phyloP scores from a whole-genome alignment of 1,139 yeast species.

The Geotrichum histeridarum region DNA sequence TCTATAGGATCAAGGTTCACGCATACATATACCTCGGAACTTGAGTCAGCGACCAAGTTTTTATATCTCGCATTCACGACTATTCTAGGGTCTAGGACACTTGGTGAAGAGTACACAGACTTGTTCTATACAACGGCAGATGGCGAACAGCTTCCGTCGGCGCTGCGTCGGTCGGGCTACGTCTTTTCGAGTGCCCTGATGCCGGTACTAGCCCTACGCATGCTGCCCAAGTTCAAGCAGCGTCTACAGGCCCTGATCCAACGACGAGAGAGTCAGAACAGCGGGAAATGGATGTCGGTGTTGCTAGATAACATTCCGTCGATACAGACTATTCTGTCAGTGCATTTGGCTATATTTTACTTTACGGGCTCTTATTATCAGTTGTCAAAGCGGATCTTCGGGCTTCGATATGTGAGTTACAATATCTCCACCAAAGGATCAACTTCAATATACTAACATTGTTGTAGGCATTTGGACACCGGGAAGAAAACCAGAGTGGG shows the following conservation, averaged over 20 bases:
- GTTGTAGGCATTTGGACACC: conserved; percentile 18
- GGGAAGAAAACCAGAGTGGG: conserved; percentile 28
- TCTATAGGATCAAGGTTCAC: conserved; percentile 30
- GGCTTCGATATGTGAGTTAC: conserved; percentile 62
- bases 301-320: conserved; percentile 1
- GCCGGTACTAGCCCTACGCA: conserved; percentile 18
- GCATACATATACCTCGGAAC: conserved; percentile 58
- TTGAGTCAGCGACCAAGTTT: conserved; percentile 54
- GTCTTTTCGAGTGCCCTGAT: conserved; percentile 30
- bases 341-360: conserved; percentile 78
- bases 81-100: conserved; percentile 65
- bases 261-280: not conserved
- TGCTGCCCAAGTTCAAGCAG: not conserved
- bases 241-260: not conserved
- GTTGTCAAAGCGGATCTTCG: conserved; percentile 68
- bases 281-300: not conserved
- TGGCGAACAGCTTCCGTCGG: conserved; percentile 39
- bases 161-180: conserved; percentile 31
- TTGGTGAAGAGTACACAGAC: conserved; percentile 94
- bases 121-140: conserved; percentile 57
- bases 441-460: not conserved
- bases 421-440: too few species aligned
- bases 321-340: conserved; percentile 28
- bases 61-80: conserved; percentile 70
- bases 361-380: conserved; percentile 72